Conservation (phyloP, 1,284 basidiomycete species). For the Boletus semigastroideus region DNA sequence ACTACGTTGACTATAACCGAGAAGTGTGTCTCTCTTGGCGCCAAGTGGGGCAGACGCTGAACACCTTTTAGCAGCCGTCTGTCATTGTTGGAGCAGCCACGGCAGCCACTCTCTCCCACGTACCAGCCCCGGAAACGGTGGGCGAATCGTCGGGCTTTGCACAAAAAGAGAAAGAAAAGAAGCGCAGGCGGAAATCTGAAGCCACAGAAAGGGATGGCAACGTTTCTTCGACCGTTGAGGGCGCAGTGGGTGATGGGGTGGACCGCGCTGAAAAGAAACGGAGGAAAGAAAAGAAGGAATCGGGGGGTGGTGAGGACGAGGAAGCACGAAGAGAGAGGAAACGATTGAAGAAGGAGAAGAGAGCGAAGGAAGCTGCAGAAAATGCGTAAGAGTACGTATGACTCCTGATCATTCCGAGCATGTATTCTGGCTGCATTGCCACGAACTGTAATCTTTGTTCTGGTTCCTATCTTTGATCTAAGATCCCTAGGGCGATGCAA, state of each 20-base stretch:
- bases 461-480: constrained; percentile 20
- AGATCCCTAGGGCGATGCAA: constrained; percentile 11
- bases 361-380: constrained; percentile 50
- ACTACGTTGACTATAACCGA: constrained; percentile 90
- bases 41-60: constrained; percentile 5
- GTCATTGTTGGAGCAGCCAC: constrained; percentile 27
- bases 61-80: constrained; percentile 40
- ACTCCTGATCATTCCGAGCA: background rate
- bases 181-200: constrained; percentile 73
- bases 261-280: constrained; percentile 50
- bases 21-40: constrained; percentile 39
- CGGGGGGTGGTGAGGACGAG: constrained; percentile 51
- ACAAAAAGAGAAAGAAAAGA: constrained; percentile 65
- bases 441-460: constrained; percentile 5
- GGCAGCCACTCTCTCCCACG: constrained; percentile 23
- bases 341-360: constrained; percentile 70
- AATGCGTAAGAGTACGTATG: constrained; percentile 10
- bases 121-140: constrained; percentile 21
- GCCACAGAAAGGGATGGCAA: constrained; percentile 42
- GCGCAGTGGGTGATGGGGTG: constrained; percentile 35
- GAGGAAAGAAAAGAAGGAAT: constrained; percentile 52
- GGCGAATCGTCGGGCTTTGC: constrained; percentile 41
- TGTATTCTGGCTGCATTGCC: background rate
- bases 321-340: constrained; percentile 62
- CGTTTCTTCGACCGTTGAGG: constrained; percentile 42